phyloP scores from a whole-genome alignment of 2,329 filamentous ascomycete genomes.

The Hymenoscyphus salicellus region DNA sequence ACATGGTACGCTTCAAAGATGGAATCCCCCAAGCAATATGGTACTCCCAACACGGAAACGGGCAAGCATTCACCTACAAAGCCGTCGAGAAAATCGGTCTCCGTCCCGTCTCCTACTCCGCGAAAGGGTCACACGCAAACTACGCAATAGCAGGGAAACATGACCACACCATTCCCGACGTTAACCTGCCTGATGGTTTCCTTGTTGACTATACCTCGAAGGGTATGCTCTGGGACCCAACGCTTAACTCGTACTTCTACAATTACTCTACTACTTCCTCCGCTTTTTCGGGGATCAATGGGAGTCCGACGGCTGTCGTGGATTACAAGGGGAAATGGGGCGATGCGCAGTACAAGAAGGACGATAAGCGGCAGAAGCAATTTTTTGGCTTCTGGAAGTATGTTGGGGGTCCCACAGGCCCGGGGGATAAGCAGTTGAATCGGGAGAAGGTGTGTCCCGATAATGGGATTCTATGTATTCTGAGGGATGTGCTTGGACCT shows the following conservation, averaged over 20 bases:
- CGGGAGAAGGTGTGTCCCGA: conserved; percentile 56
- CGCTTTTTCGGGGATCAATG: conserved; percentile 27
- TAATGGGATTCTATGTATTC: conserved; percentile 32
- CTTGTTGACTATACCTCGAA: conserved; percentile 54
- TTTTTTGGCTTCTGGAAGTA: conserved; percentile 52
- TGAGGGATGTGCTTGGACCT: conserved; percentile 28
- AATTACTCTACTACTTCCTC: conserved; percentile 43
- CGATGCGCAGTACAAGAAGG: conserved; percentile 53
- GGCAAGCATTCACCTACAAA: conserved; percentile 60
- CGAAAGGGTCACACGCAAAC: conserved; percentile 62
- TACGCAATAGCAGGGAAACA: conserved; percentile 59
- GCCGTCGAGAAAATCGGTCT: conserved; percentile 51
- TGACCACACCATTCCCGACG: conserved; percentile 60
- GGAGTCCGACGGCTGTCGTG: conserved; percentile 52
- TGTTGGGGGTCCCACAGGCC: conserved; percentile 57
- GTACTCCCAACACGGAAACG: conserved; percentile 61
- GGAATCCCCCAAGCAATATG: conserved; percentile 55
- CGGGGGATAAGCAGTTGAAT: conserved; percentile 56
- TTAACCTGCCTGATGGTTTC: conserved; percentile 53
- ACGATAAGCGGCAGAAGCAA: conserved; percentile 41
- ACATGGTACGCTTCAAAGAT: conserved; percentile 62
- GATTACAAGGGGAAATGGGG: conserved; percentile 60
- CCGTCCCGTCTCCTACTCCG: conserved; percentile 56
- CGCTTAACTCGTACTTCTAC: conserved; percentile 54
- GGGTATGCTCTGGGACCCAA: conserved; percentile 60